Evolutionary conservation across 306 rosid genomes (phyloP).

Genomic region (Clitoria ternatea): DNA sequence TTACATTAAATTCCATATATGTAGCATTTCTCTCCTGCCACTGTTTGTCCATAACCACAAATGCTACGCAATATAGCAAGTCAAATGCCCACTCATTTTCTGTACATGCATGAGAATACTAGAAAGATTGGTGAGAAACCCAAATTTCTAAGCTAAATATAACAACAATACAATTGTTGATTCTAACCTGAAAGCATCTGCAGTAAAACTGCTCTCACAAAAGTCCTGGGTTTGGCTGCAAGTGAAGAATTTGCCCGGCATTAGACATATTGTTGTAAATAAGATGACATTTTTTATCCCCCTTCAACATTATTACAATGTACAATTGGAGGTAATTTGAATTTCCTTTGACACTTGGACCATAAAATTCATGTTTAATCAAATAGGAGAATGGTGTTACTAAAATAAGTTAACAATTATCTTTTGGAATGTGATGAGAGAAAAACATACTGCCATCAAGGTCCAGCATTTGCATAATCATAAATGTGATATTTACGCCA

Average conservation of each 20-base stretch:
- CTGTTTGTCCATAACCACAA: constrained; percentile 77
- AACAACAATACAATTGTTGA: not conserved
- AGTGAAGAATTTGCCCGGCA: constrained; percentile 12
- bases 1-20: constrained; percentile 91
- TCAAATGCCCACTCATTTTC: constrained; percentile 89
- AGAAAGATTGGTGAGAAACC: not conserved
- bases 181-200: constrained; percentile 78
- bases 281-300: not conserved
- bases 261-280: constrained; percentile 18
- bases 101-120: constrained; percentile 33
- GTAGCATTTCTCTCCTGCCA: constrained; percentile 87
- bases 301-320: not conserved
- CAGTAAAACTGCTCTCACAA: constrained; percentile 64
- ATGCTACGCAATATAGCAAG: constrained; percentile 84
- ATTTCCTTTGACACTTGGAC: not conserved
- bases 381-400: not conserved
- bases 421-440: not conserved
- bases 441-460: constrained; percentile 70
- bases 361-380: constrained; percentile 1
- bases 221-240: constrained; percentile 83
- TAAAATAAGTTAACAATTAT: not conserved
- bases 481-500: constrained; percentile 84
- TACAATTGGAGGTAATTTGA: not conserved
- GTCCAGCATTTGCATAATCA: constrained; percentile 90
- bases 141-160: not conserved